Base-by-base conservation (phyloP, 768 basidiomycete species). In the Gautieria morchelliformis region DNA sequence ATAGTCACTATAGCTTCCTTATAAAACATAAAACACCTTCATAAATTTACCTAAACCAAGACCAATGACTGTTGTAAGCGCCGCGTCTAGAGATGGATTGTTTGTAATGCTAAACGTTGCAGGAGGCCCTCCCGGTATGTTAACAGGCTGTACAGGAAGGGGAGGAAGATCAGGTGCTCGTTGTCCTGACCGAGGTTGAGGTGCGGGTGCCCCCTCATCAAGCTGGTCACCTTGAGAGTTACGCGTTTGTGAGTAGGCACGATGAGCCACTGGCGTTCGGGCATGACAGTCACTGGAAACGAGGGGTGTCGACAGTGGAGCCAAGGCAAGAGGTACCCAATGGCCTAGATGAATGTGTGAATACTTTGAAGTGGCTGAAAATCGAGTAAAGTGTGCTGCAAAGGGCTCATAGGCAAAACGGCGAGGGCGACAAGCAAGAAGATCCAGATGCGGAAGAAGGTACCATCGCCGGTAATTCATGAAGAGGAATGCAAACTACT, bases 61-160 rank as follows among this genome's bases (percentile, higher is more conserved):
- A n/a, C 83, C 83, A 61, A 85, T 71, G 14, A 81, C 64, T 0
- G 83, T 80, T 8, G 82, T 84, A 35, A 83, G 63, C 8, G 80
- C 74, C 32, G 79, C 81, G 68, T 85, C 82, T 27, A 66, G 59
- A 51, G 68, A 60, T 41, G 59, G 61, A 51, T 65, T 65, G 22
- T 59, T 56, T 37, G 60, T 67, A 53, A 71, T 67, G 60, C 65
- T 57, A 27, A 57, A 47, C 37, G 47, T 39, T 19, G 56, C 45
- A 20, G 56, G 35, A 24, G 56, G 14, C 7, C 35, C 48, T 6
- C 56, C 56, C 15, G 56, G 56, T 14, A 57, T 24, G 20, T 57
- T 47, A 11, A 49, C 46, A 14, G 56, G 42, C 33, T 57, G 53
- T 30, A 55, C 53, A 32, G 53, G 53, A 27, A 55, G 45, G 22